Base-by-base conservation (phyloP, 176 grass and related monocot species). In the Typha latifolia region DNA sequence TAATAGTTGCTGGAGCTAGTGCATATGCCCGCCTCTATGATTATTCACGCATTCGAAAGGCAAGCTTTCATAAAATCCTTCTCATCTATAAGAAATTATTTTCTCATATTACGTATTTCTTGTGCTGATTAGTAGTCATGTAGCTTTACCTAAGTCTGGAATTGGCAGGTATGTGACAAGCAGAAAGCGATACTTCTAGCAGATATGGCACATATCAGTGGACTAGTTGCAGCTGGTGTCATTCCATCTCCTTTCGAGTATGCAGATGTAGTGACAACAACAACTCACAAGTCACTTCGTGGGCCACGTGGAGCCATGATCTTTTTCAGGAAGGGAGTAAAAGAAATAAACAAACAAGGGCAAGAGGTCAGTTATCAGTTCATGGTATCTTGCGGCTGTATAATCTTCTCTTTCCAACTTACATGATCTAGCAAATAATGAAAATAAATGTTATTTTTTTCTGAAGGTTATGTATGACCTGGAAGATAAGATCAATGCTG, bases 141-240 rank as follows among this genome's bases (percentile, higher is more conserved):
- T 70, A 77, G 74, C 18, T 72, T 64, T 34, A 49, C 51, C 63
- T 55, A 5, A 69, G 15, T 61, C 80, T 72, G 22, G 11, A n/a
- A 73, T 73, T 71, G 51, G 74, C 81, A 99, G 95, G 78, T 99
- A 52, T 99, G 95, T 64, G 80, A 99, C 86, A 99, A 99, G 69
- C 95, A 99, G 71, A 99, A 99, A 71, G 95, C 95, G 57, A 50
- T 99, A 75, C 89, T 99, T 79, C 84, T 99, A 29, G 95, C 95
- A 66, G 95, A 99, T 61, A 99, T 99, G 95, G 95, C 95, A 68
- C 95, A 94, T 68, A 99, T 99, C 66, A 99, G 95, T 74, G 95
- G 95, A 49, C 84, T 94, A 26, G 95, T 99, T 8, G 95, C 95
- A 51, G 89, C 86, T 77, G 95, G 77, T 71, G 86, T 99, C 51